Evolutionary conservation across 768 basidiomycete species (phyloP), one percentile per base, ranked within the genome.

Genomic region (Macrolepiota dolichaula): DNA sequence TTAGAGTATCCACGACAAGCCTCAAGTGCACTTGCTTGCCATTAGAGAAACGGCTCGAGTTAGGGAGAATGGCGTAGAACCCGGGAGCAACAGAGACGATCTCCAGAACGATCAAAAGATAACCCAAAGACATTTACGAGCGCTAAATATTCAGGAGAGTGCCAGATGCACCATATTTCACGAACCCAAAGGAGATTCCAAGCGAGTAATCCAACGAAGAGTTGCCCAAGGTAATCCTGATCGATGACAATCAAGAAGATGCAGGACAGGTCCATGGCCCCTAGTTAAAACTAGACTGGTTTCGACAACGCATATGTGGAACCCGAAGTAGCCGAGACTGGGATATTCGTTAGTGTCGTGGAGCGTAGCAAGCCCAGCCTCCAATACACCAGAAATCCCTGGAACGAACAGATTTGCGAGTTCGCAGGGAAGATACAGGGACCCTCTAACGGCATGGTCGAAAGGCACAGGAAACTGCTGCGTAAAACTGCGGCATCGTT

Each of bases 201-300:
- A 74, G 11, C 86, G 54, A 84, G 84, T 0, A 91, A 75, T 0
- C 77, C 70, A 0, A 79, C 74, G 59, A 88, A 91, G 0, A 86
- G 80, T 0, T 82, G 81, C 5, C 84, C 70, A 3, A 90, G 74
- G 36, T 84, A 74, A 1, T 74, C 68, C 0, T 69, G 66, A 6
- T 66, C 4, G n/a, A 71, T 66, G 0, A 69, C 51, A 1, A 42
- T 2, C 1, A 61, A 35, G n/a, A n/a, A n/a, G n/a, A n/a, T n/a
- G n/a, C n/a, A n/a, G n/a, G n/a, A n/a, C n/a, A n/a, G 29, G 29
- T 32, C 7, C 29, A 32, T 3, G 29, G 29, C 29, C 7, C 29
- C 29, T 7, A 32, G 29, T 32, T 3, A 32, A 32, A 32, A 32
- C 29, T 32, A 7, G 7, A 32, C n/a, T n/a, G n/a, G n/a, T n/a